Conservation (phyloP, 2,329 filamentous ascomycete genomes). For the Pestalotiopsis sp. region DNA sequence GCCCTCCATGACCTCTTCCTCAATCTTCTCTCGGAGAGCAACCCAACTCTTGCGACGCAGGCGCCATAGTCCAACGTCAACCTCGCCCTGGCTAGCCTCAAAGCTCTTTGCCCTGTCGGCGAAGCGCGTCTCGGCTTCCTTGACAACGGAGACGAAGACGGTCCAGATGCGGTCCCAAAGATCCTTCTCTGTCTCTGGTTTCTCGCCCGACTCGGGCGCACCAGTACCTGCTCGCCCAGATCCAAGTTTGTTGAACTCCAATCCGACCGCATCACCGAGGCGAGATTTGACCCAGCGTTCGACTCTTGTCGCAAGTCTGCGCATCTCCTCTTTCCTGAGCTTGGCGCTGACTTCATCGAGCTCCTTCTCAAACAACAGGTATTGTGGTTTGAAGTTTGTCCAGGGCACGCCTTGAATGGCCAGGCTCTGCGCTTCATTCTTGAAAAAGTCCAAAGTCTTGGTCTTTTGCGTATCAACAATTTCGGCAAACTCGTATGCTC, state of each 20-base stretch:
- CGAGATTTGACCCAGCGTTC: constrained; percentile 93
- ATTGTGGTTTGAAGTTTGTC: constrained; percentile 84
- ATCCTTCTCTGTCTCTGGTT: constrained; percentile 73
- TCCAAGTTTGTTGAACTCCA: constrained; percentile 95
- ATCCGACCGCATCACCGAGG: constrained; percentile 80
- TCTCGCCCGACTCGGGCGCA: constrained; percentile 76
- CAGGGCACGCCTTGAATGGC: constrained; percentile 79
- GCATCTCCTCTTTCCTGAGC: constrained; percentile 93
- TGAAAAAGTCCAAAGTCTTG: constrained; percentile 72
- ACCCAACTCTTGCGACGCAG: constrained; percentile 93
- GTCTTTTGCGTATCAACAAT: constrained; percentile 85
- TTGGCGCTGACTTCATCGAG: constrained; percentile 84
- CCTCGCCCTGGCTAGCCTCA: constrained; percentile 87
- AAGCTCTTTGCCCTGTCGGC: constrained; percentile 88
- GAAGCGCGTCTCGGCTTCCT: constrained; percentile 83
- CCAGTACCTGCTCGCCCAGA: constrained; percentile 82
- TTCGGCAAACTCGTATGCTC: constrained; percentile 89
- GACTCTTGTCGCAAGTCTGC: constrained; percentile 82
- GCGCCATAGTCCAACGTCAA: constrained; percentile 89
- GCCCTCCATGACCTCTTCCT: constrained; percentile 97
- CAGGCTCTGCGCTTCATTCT: constrained; percentile 71
- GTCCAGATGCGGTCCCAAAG: constrained; percentile 97
- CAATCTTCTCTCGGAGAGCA: constrained; percentile 83
- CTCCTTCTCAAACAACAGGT: constrained; percentile 82
- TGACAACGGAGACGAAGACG: constrained; percentile 78